Percentiles rank a stretch among this genome's conserved stretches.
Evolutionary conservation across 257 asterid species (phyloP).

Genomic region (Nicotiana benthamiana): DNA sequence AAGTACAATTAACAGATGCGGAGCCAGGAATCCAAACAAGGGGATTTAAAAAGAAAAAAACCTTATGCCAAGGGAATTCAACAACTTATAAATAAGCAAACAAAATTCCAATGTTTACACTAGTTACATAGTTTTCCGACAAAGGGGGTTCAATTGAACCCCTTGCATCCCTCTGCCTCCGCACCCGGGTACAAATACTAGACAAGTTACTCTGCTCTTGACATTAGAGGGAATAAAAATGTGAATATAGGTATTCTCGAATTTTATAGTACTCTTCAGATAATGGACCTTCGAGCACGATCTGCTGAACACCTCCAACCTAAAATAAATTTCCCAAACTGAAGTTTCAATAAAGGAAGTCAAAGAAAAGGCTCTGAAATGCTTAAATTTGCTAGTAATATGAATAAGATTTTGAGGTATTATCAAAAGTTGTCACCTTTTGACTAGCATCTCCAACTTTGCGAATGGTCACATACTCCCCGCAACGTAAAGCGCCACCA

Average conservation of each 20-base stretch:
- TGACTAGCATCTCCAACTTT: constrained; percentile 93
- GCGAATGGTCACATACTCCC: constrained; percentile 83
- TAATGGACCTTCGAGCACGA: constrained; percentile 91
- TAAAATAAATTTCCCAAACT: constrained; percentile 17
- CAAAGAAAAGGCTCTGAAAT: background rate
- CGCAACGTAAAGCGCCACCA: constrained; percentile 87
- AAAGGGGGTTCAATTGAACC: too few species aligned
- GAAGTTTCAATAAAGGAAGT: background rate
- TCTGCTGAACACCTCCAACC: constrained; percentile 87
- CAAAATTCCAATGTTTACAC: too few species aligned
- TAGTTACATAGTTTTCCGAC: too few species aligned
- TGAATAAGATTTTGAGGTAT: background rate
- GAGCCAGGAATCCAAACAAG: too few species aligned
- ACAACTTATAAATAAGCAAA: too few species aligned
- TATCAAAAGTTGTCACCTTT: constrained; percentile 40
- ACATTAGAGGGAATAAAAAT: constrained; percentile 65
- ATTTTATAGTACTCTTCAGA: constrained; percentile 84
- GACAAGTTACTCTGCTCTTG: too few species aligned
- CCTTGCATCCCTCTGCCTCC: too few species aligned
- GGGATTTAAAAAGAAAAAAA: too few species aligned
- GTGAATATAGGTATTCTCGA: constrained; percentile 74
- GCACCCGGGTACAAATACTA: background rate
- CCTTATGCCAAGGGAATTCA: too few species aligned
- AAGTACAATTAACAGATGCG: too few species aligned
- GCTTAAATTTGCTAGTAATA: background rate